Conservation (phyloP, 139 green algal genomes). For the Tetraselmis striata region DNA sequence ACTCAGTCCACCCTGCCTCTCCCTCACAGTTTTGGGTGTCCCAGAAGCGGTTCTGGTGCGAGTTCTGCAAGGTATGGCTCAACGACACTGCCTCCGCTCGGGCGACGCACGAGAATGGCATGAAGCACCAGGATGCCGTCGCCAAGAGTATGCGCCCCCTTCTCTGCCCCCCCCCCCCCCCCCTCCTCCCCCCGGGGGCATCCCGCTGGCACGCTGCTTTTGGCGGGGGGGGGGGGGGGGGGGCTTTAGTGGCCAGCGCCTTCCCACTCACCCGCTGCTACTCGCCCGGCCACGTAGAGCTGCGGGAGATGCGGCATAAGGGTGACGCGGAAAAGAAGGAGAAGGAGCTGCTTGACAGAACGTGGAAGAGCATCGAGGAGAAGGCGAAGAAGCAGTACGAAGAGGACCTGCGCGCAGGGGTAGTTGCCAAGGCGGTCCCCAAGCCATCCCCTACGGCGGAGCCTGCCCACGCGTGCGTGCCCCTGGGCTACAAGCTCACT, state of each 20-base stretch:
- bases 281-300: conserved; percentile 31
- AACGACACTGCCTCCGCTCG: conserved; percentile 31
- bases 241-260: no score
- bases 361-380: conserved; percentile 34
- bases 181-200: no score
- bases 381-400: conserved; percentile 26
- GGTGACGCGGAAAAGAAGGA: conserved; percentile 27
- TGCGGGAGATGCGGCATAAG: conserved; percentile 40
- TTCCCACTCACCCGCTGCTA: no score
- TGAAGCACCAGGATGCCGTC: conserved; percentile 47
- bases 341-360: not conserved
- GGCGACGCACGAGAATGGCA: conserved; percentile 41
- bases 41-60: conserved; percentile 39
- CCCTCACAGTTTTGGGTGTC: conserved; percentile 36
- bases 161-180: not conserved
- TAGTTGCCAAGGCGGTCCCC: not conserved
- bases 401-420: conserved; percentile 8
- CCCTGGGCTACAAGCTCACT: no score
- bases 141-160: conserved; percentile 28
- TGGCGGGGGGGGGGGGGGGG: no score
- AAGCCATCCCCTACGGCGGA: not conserved
- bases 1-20: no score
- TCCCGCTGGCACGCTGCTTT: no score
- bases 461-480: no score
- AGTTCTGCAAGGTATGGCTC: conserved; percentile 56